A percentile compares a stretch with the other conserved stretches of the same genome.
These are phyloP conservation scores for Monosporascus ibericus DNA, from an alignment of 2,329 filamentous ascomycete species.

Conservation along the genomic window DNA sequence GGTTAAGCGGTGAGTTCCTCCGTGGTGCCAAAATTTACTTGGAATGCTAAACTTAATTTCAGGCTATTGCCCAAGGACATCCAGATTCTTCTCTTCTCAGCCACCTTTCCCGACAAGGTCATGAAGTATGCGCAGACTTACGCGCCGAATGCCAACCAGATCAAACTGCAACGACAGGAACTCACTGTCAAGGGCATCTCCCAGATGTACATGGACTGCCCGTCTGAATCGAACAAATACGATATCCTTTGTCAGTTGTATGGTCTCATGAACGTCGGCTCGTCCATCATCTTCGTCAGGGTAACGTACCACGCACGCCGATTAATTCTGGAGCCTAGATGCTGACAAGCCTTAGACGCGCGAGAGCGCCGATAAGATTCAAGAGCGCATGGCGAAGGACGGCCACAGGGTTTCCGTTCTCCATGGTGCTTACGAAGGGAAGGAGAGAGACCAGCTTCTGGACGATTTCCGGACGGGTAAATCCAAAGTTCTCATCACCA, in stretches of 20 bases:
- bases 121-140: constrained; percentile 78
- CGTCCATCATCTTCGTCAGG: constrained; percentile 96
- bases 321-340: background rate
- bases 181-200: constrained; percentile 96
- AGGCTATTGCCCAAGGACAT: constrained; percentile 67
- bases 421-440: constrained; percentile 81
- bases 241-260: constrained; percentile 86
- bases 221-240: constrained; percentile 77
- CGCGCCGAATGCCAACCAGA: constrained; percentile 77
- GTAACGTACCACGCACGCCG: constrained; percentile 37
- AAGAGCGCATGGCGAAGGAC: constrained; percentile 77
- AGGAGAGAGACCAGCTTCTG: constrained; percentile 75
- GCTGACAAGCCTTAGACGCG: constrained; percentile 55
- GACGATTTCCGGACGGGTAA: constrained; percentile 79
- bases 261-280: constrained; percentile 91
- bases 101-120: constrained; percentile 84
- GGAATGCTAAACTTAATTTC: constrained; percentile 23
- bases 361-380: constrained; percentile 78
- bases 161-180: constrained; percentile 84
- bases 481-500: constrained; percentile 95
- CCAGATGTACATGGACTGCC: constrained; percentile 95
- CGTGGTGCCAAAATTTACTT: constrained; percentile 22
- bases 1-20: constrained; percentile 66
- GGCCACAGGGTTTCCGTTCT: constrained; percentile 89
- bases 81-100: constrained; percentile 94